A percentile compares a stretch with the other conserved stretches of the same genome.
Conservation (phyloP, 2,329 filamentous ascomycete species). For the Aaosphaeria arxii region DNA sequence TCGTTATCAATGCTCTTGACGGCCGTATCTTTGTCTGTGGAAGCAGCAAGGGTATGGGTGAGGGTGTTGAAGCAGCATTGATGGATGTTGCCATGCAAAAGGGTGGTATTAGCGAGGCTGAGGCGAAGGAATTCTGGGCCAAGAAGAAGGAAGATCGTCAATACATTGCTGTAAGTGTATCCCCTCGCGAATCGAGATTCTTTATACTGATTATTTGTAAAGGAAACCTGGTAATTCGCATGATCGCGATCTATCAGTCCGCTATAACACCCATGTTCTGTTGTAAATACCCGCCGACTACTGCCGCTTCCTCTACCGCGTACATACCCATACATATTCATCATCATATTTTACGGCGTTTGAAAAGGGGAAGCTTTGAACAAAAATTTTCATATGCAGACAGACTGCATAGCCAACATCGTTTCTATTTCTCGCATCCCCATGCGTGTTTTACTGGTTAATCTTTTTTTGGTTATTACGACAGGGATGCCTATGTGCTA, state of each 20-base stretch:
- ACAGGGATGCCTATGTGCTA: too few relatives aligned
- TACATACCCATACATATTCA: conserved; percentile 1
- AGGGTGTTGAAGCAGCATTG: conserved; percentile 85
- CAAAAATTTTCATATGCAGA: neutral
- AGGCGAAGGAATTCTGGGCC: conserved; percentile 84
- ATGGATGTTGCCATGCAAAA: conserved; percentile 91
- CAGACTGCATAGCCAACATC: neutral
- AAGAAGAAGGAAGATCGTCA: conserved; percentile 89
- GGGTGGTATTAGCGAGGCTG: conserved; percentile 77
- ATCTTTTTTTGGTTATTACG: too few relatives aligned
- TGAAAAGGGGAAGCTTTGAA: conserved; percentile 6
- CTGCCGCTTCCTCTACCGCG: neutral
- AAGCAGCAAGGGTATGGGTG: conserved; percentile 93
- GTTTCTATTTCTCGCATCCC: too few relatives aligned
- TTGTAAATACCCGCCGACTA: conserved; percentile 1
- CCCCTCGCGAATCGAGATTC: neutral
- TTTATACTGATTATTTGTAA: neutral
- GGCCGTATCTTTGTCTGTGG: conserved; percentile 96
- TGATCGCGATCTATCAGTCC: neutral
- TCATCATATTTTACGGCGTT: conserved; percentile 4
- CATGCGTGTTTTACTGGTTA: too few relatives aligned
- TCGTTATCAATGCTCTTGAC: conserved; percentile 93
- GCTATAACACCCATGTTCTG: neutral
- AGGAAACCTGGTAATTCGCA: conserved; percentile 6
- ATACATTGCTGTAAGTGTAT: conserved; percentile 72